Conservation (phyloP, 1,284 basidiomycete species). For the Omphalotus olearius region DNA sequence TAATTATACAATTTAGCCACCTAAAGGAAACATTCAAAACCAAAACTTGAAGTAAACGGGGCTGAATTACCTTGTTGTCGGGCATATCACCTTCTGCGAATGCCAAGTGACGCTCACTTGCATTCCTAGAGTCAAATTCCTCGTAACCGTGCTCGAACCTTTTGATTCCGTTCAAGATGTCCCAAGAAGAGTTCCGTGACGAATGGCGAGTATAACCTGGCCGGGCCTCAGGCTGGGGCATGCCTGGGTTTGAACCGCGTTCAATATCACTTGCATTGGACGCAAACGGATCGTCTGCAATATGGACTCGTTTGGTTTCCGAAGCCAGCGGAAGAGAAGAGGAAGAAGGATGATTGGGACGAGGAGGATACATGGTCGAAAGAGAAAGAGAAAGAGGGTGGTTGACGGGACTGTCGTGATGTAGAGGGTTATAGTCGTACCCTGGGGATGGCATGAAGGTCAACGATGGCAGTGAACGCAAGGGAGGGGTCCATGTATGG, state of each 20-base stretch:
- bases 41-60: not conserved
- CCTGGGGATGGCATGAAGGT: not conserved
- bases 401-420: not conserved
- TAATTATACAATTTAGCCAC: slow-evolving; percentile 64
- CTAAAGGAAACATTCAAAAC: slow-evolving; percentile 25
- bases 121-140: slow-evolving; percentile 54
- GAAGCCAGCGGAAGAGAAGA: slow-evolving; percentile 2
- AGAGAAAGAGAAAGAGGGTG: not conserved
- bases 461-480: too few species aligned
- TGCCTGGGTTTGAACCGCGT: slow-evolving; percentile 6
- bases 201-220: slow-evolving; percentile 11
- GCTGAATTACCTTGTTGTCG: slow-evolving; percentile 40
- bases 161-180: slow-evolving; percentile 46
- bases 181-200: slow-evolving; percentile 41
- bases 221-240: slow-evolving; percentile 8
- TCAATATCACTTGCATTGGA: slow-evolving; percentile 2
- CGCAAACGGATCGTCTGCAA: not conserved
- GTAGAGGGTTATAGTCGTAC: not conserved
- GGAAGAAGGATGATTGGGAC: not conserved
- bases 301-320: not conserved
- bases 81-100: slow-evolving; percentile 66
- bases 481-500: too few species aligned
- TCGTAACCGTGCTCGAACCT: slow-evolving; percentile 55
- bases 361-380: slow-evolving; percentile 12
- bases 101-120: slow-evolving; percentile 46